Evolutionary conservation across 2,329 filamentous ascomycete species (phyloP).

Genomic region (Xylariaceae sp.): DNA sequence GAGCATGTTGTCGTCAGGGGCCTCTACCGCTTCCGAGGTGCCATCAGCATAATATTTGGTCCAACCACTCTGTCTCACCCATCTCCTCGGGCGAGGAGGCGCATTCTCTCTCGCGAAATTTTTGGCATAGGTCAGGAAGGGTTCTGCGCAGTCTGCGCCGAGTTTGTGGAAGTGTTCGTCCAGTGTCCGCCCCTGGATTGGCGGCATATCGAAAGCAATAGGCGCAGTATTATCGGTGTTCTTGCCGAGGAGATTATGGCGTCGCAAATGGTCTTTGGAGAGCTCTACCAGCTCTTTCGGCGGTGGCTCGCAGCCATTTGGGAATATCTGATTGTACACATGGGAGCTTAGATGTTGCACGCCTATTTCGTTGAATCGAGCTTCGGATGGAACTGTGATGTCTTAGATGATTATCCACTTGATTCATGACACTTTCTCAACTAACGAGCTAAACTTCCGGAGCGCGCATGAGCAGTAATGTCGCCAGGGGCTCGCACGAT

Average conservation of each 20-base stretch:
- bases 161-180: slow-evolving; percentile 95
- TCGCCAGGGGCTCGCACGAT: slow-evolving; percentile 25
- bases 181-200: slow-evolving; percentile 77
- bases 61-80: slow-evolving; percentile 85
- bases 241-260: slow-evolving; percentile 89
- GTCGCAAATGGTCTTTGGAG: slow-evolving; percentile 78
- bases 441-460: slow-evolving; percentile 51
- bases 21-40: slow-evolving; percentile 68
- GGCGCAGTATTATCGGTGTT: slow-evolving; percentile 78
- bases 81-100: slow-evolving; percentile 68
- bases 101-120: slow-evolving; percentile 70
- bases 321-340: slow-evolving; percentile 85
- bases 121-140: slow-evolving; percentile 78
- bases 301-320: slow-evolving; percentile 58
- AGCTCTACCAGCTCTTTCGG: slow-evolving; percentile 77
- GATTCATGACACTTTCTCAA: slow-evolving; percentile 14
- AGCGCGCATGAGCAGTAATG: slow-evolving; percentile 17
- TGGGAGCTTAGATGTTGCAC: slow-evolving; percentile 90
- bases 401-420: slow-evolving; percentile 23
- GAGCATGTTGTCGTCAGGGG: slow-evolving; percentile 80
- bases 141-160: slow-evolving; percentile 84
- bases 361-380: slow-evolving; percentile 89
- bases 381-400: slow-evolving; percentile 54
- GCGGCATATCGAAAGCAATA: slow-evolving; percentile 84
- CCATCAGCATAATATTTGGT: slow-evolving; percentile 87